Evolutionary conservation across 768 basidiomycete species (phyloP).

Genomic region (Trametes coccinea): DNA sequence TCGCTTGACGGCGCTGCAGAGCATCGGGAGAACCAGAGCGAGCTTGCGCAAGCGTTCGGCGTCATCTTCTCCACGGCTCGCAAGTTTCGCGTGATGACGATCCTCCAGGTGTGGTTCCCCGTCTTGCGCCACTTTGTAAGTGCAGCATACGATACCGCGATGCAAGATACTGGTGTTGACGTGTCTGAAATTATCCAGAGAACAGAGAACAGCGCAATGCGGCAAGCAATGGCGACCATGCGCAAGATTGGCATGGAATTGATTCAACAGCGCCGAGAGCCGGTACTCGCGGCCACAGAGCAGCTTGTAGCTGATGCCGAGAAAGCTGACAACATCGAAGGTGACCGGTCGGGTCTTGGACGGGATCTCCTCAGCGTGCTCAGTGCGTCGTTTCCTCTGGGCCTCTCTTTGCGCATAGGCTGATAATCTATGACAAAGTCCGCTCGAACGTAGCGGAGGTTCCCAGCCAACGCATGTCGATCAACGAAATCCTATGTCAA

Average conservation of each 20-base stretch:
- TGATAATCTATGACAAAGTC: slow-evolving; percentile 39
- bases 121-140: slow-evolving; percentile 54
- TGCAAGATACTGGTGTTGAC: neutral
- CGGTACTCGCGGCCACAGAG: slow-evolving; percentile 31
- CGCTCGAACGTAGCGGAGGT: slow-evolving; percentile 55
- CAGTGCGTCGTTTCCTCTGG: slow-evolving; percentile 14
- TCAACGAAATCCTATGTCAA: slow-evolving; percentile 59
- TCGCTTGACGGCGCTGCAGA: slow-evolving; percentile 41
- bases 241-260: slow-evolving; percentile 54
- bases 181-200: slow-evolving; percentile 35
- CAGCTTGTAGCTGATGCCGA: neutral
- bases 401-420: neutral
- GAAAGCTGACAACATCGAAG: slow-evolving; percentile 18
- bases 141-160: slow-evolving; percentile 9
- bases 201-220: slow-evolving; percentile 45
- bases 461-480: slow-evolving; percentile 50
- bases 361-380: slow-evolving; percentile 54
- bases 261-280: slow-evolving; percentile 49
- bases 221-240: slow-evolving; percentile 47
- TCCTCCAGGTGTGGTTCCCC: slow-evolving; percentile 61
- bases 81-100: slow-evolving; percentile 51
- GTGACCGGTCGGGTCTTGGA: slow-evolving; percentile 38
- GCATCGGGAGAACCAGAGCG: slow-evolving; percentile 41
- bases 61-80: slow-evolving; percentile 55
- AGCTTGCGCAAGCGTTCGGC: slow-evolving; percentile 56